Base-by-base conservation (phyloP, 1,139 yeast genomes). In the Suhomyces wounanorum region DNA sequence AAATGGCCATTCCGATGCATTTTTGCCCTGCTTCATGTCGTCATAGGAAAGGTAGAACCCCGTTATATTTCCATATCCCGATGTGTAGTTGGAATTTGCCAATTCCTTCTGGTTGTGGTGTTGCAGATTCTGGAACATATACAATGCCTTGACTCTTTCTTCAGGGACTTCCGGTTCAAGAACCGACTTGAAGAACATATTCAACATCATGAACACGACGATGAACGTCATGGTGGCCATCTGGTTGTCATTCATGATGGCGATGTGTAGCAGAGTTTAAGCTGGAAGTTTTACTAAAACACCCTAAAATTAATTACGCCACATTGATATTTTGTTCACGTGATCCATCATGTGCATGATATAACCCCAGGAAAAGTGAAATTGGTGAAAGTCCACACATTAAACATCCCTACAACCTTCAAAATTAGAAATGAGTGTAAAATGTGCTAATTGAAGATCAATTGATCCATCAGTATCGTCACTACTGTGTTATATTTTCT, bases 11-110 rank as follows among this genome's bases (percentile, higher is more conserved):
- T 83, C 73, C 49, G 78, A 75, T 0, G 62, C 67, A 38, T 73
- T 70, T 48, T 75, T 70, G 10, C 79, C 79, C 5, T 68, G 60
- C 3, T 75, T 16, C 33, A 73, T 76, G 63, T 87, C 94, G 9
- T 72, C 68, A 59, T 85, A 88, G 45, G 87, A 83, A 51, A 84
- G 67, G 61, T 73, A 76, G 55, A 85, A 80, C 8, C 96, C 96
- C 0, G 96, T 87, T 10, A 89, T 65, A 59, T 88, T 86, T 0
- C 87, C 88, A 63, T 85, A 86, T 8, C 90, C 90, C 3, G 67
- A 55, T 16, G 62, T 53, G 63, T 79, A 84, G 1, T 78, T 72
- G 38, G 82, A 70, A 36, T 72, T 67, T 14, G 58, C 56, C 40
- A 86, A 66, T 11, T 68, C 65, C 2, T 65, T 58, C 10, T 65